Conservation (phyloP, 225 moss, liverwort and hornwort genomes). For the Thuidium tamariscinum region DNA sequence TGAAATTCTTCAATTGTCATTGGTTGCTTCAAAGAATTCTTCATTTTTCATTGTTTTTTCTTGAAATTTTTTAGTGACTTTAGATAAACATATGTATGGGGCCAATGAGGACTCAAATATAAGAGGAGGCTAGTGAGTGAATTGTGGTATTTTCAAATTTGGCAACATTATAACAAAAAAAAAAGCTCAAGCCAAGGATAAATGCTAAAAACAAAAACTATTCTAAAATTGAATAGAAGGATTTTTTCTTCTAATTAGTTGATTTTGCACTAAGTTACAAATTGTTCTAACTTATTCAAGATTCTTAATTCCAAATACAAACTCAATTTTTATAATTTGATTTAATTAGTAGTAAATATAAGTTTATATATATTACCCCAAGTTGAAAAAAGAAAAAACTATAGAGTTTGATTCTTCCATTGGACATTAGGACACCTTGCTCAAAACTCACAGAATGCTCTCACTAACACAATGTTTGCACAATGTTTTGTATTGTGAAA, state of each 20-base stretch:
- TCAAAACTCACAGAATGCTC: background rate
- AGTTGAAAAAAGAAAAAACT: background rate
- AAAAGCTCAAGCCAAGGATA: rapidly evolving
- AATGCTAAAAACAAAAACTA: background rate
- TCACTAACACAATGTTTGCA: background rate
- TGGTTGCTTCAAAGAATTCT: background rate
- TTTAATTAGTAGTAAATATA: background rate
- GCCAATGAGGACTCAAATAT: rapidly evolving
- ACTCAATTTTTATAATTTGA: background rate
- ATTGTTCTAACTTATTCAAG: background rate
- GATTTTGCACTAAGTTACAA: rapidly evolving
- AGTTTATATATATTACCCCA: rapidly evolving
- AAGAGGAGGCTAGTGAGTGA: rapidly evolving
- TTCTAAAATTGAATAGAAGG: background rate
- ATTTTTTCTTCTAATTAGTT: background rate
- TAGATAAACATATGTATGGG: rapidly evolving
- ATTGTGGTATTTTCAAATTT: rapidly evolving
- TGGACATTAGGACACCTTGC: rapidly evolving
- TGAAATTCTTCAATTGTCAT: background rate
- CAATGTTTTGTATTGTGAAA: rapidly evolving
- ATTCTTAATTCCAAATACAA: rapidly evolving
- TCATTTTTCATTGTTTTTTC: rapidly evolving
- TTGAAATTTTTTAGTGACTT: rapidly evolving
- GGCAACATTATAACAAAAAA: rapidly evolving
- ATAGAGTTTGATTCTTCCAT: rapidly evolving